Percentiles rank a stretch among this genome's conserved stretches.
These are phyloP conservation scores for Clarireedia paspali DNA, from an alignment of 2,329 filamentous ascomycete genomes.

Conservation along the genomic window DNA sequence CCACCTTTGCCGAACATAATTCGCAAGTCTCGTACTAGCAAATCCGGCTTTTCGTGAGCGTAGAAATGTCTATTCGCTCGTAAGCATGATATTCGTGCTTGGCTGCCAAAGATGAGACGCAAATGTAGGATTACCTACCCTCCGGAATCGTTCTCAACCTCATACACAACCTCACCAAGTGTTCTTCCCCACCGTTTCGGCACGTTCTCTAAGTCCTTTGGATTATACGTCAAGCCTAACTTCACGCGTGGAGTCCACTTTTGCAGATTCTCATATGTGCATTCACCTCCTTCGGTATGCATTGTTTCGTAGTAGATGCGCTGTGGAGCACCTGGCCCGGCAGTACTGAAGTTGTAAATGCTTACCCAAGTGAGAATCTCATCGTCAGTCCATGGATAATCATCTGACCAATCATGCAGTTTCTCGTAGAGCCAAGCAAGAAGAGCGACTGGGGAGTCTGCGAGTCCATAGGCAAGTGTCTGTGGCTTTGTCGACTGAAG, in stretches of 20 bases:
- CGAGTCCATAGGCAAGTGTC: slow-evolving; percentile 61
- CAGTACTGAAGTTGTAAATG: slow-evolving; percentile 63
- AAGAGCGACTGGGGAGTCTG: slow-evolving; percentile 62
- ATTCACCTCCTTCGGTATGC: slow-evolving; percentile 31
- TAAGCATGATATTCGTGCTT: background rate
- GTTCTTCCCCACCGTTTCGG: slow-evolving; percentile 48
- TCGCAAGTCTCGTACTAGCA: slow-evolving; percentile 42
- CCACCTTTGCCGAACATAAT: slow-evolving; percentile 48
- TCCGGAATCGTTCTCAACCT: slow-evolving; percentile 32
- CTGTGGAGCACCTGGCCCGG: slow-evolving; percentile 59
- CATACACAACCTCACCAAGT: slow-evolving; percentile 51
- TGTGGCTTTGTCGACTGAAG: slow-evolving; percentile 63
- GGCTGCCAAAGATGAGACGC: background rate
- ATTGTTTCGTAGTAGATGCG: slow-evolving; percentile 66
- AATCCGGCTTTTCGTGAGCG: slow-evolving; percentile 47
- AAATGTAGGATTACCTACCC: slow-evolving; percentile 31
- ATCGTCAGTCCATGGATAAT: slow-evolving; percentile 66
- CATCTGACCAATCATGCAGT: slow-evolving; percentile 67
- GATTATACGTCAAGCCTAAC: slow-evolving; percentile 48
- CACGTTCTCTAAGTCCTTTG: slow-evolving; percentile 46
- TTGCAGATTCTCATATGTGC: slow-evolving; percentile 16
- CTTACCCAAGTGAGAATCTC: slow-evolving; percentile 69
- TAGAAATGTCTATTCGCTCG: slow-evolving; percentile 42
- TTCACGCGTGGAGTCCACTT: slow-evolving; percentile 20
- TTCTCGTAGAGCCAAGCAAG: slow-evolving; percentile 80